phyloP scores from a whole-genome alignment of 2,329 filamentous ascomycete genomes.

The Cercospora sp. region DNA sequence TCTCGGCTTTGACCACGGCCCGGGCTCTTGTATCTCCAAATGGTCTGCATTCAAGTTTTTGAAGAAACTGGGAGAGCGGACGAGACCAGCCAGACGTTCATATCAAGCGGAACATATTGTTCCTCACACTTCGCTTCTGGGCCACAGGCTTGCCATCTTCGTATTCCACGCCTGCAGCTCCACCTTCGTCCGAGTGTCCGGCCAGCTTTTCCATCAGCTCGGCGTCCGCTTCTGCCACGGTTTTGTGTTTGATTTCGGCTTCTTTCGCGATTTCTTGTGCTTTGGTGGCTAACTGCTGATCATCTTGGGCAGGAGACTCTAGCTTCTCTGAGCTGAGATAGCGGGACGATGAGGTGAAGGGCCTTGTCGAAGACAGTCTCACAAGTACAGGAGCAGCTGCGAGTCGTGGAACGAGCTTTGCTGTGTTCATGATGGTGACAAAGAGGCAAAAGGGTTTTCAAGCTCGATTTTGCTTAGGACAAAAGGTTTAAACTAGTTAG shows the following conservation, averaged over 20 bases:
- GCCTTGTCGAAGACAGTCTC: background rate
- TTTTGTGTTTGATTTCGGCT: conserved; percentile 48
- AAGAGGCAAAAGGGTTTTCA: background rate
- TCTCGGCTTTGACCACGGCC: background rate
- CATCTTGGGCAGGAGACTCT: conserved; percentile 22
- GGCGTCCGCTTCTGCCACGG: conserved; percentile 63
- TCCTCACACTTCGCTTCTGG: conserved; percentile 71
- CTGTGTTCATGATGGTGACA: background rate
- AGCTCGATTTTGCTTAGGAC: background rate
- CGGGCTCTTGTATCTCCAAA: background rate
- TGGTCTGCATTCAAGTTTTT: background rate
- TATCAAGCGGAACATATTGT: conserved; percentile 77
- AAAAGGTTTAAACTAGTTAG: background rate
- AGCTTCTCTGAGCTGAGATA: background rate
- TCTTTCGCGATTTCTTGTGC: conserved; percentile 19
- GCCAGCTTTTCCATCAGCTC: conserved; percentile 67
- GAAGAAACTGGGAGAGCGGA: background rate
- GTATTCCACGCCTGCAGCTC: conserved; percentile 69
- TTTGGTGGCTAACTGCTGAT: conserved; percentile 18
- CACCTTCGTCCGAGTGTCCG: conserved; percentile 67
- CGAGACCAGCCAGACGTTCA: conserved; percentile 33
- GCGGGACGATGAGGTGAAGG: background rate
- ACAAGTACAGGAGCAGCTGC: background rate
- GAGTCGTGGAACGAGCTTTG: background rate
- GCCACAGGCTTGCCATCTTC: conserved; percentile 71